Evolutionary conservation across 805 yeast species (phyloP).

Genomic region (Wickerhamomyces queroliae): DNA sequence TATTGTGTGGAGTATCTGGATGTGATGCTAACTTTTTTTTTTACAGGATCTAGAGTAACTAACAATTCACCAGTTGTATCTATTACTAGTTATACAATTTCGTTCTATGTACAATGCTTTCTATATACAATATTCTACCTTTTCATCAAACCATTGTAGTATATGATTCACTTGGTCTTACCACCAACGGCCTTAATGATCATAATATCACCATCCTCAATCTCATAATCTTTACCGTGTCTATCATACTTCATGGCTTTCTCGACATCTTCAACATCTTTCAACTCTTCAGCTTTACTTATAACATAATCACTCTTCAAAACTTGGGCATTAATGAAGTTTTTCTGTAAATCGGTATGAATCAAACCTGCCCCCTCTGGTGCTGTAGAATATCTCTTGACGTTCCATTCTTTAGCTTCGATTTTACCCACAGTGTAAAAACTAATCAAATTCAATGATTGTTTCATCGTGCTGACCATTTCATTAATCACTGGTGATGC

Average conservation of each 20-base stretch:
- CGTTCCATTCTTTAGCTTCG: constrained; percentile 88
- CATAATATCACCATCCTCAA: constrained; percentile 82
- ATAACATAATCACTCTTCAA: constrained; percentile 58
- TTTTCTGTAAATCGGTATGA: constrained; percentile 77
- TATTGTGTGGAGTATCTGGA: neutral
- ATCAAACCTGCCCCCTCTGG: constrained; percentile 90
- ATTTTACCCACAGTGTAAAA: constrained; percentile 83
- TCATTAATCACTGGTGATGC: constrained; percentile 56
- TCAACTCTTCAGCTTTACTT: constrained; percentile 7
- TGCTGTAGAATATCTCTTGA: constrained; percentile 68
- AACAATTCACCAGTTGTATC: too few relatives aligned
- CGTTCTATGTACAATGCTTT: neutral
- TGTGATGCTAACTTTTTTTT: neutral
- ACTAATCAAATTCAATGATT: constrained; percentile 64
- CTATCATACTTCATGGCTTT: constrained; percentile 27
- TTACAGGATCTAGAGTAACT: too few relatives aligned
- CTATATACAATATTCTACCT: neutral
- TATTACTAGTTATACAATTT: too few relatives aligned
- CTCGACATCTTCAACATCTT: constrained; percentile 24
- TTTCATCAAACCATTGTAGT: neutral
- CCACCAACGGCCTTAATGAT: constrained; percentile 70
- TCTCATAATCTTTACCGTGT: constrained; percentile 72
- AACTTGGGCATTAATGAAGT: constrained; percentile 76
- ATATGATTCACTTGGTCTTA: constrained; percentile 28
- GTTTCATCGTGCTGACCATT: constrained; percentile 61